Percentiles rank a stretch among this genome's conserved stretches.
Evolutionary conservation across 1,284 basidiomycete genomes (phyloP).

Genomic region (Sutorius eximius): DNA sequence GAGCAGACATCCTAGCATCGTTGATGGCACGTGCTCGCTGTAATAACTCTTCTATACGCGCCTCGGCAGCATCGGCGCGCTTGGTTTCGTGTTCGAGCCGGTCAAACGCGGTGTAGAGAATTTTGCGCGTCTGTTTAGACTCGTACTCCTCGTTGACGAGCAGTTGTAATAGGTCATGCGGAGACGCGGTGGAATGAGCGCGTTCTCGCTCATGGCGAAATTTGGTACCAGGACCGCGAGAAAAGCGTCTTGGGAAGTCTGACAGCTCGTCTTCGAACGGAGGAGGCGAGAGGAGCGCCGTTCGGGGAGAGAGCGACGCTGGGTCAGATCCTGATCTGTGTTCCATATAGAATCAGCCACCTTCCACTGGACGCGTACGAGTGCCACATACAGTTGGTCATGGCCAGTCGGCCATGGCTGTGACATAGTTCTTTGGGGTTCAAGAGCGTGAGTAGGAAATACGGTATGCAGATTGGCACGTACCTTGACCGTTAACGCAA

Average conservation of each 20-base stretch:
- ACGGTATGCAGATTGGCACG: background rate
- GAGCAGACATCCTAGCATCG: conserved; percentile 49
- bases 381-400: conserved; percentile 21
- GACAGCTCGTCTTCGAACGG: conserved; percentile 12
- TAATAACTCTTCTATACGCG: conserved; percentile 46
- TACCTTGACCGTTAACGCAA: conserved; percentile 3
- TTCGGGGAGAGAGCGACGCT: conserved; percentile 31
- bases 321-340: conserved; percentile 29
- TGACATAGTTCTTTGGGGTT: conserved; percentile 22
- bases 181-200: conserved; percentile 32
- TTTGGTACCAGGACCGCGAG: conserved; percentile 29
- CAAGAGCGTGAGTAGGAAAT: conserved; percentile 8
- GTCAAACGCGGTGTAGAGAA: conserved; percentile 51
- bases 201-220: conserved; percentile 38
- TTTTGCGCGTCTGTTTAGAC: conserved; percentile 49
- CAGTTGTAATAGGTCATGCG: conserved; percentile 47
- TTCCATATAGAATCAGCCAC: background rate
- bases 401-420: conserved; percentile 22
- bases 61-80: conserved; percentile 55
- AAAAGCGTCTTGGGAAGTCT: conserved; percentile 7
- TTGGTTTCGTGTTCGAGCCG: conserved; percentile 52
- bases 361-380: background rate
- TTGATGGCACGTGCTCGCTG: conserved; percentile 53
- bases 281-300: conserved; percentile 27
- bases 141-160: conserved; percentile 60